Evolutionary conservation across 768 basidiomycete genomes (phyloP).

Genomic region (Leccinum uliginosum): DNA sequence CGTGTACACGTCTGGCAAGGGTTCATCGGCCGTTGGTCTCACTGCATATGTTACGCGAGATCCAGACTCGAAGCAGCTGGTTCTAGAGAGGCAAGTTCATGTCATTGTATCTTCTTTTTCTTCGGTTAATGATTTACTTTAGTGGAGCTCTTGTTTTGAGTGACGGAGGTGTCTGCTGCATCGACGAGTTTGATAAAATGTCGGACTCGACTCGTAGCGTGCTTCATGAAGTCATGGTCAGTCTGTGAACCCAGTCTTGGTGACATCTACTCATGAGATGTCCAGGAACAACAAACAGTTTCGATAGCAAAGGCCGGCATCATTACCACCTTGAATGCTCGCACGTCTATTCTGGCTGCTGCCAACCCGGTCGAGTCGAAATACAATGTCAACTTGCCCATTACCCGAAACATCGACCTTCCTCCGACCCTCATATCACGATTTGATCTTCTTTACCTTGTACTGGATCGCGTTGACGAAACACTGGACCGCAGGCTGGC

Average conservation of each 20-base stretch:
- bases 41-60: conserved; percentile 98
- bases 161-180: conserved; percentile 97
- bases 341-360: conserved; percentile 97
- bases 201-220: conserved; percentile 95
- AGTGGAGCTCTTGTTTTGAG: conserved; percentile 93
- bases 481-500: conserved; percentile 79
- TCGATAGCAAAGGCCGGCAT: conserved; percentile 99
- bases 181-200: conserved; percentile 99
- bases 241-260: conserved; percentile 12
- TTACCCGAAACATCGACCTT: conserved; percentile 94
- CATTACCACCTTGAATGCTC: conserved; percentile 95
- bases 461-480: conserved; percentile 94
- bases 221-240: conserved; percentile 96
- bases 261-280: conserved; percentile 1
- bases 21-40: conserved; percentile 96
- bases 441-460: conserved; percentile 94
- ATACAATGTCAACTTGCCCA: conserved; percentile 87
- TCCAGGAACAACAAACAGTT: conserved; percentile 98
- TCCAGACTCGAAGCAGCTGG: conserved; percentile 96
- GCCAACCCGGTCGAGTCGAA: conserved; percentile 97
- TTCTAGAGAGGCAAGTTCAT: conserved; percentile 79
- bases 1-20: conserved; percentile 96
- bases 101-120: not conserved
- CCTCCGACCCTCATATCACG: conserved; percentile 97
- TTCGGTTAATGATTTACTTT: conserved; percentile 2